Evolutionary conservation across 2,329 filamentous ascomycete genomes (phyloP), one percentile per base, ranked within the genome.

Genomic region (Thelonectria rubi): DNA sequence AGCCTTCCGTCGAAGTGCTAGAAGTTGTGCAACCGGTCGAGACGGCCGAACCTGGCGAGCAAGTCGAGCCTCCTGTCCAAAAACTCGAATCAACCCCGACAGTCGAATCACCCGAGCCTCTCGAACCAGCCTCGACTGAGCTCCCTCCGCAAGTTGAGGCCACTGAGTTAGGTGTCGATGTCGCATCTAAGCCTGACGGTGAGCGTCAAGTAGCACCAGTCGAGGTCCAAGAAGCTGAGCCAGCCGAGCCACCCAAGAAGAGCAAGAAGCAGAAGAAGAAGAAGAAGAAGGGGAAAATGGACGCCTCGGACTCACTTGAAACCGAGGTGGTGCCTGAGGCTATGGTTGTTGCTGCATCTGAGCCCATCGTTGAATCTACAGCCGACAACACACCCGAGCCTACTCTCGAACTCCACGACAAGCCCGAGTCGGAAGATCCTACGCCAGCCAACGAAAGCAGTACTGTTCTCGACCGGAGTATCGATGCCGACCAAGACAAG

Each of bases 181-280:
- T 21, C 24, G 11, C 6, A n/a, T 4, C 15, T 6, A 43, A 37
- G 20, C 18, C 17, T 15, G 34, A 43, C 9, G 34, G 5, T 40
- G 37, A 30, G 17, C 17, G 42, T 34, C 9, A 37, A n/a, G 12
- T 14, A 21, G 42, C 39, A 12, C 24, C 20, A 6, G 43, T 55
- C 14, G 39, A 26, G 30, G 14, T 45, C 18, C 51, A 49, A 7
- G 57, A 43, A 10, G 45, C 42, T 7, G 57, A 52, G 4, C 34
- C 24, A 55, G 56, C 47, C 20, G 40, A 40, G 34, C 53, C 69
- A 45, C 62, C 64, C 32, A 68, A 68, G 55, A 69, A 73, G 57
- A 71, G 74, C 46, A 63, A 63, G 60, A 59, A 63, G 37, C 55
- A 59, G 14, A 59, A 63, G 46, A 59, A 59, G 48, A 63, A 63